These are phyloP conservation scores for Verbena officinalis DNA, from an alignment of 257 asterid genomes.

Conservation along the genomic window DNA sequence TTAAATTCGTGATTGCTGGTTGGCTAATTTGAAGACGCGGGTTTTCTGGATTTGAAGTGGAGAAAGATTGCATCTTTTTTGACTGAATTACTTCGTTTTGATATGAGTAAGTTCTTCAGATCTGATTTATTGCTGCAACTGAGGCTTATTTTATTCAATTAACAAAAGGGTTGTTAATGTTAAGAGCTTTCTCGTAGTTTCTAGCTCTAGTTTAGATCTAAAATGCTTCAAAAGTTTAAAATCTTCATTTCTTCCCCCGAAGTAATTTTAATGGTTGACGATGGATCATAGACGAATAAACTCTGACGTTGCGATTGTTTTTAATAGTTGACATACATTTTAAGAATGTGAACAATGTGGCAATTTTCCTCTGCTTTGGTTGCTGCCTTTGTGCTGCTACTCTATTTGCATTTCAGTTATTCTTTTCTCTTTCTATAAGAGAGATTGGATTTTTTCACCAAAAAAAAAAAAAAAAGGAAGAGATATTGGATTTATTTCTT, in stretches of 20 bases:
- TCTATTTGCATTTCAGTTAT: neutral
- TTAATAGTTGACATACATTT: neutral
- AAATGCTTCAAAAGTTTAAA: slow-evolving; percentile 27
- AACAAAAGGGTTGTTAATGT: neutral
- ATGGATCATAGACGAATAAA: slow-evolving; percentile 13
- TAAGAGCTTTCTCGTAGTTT: slow-evolving; percentile 2
- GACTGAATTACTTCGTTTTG: slow-evolving; percentile 12
- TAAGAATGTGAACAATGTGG: slow-evolving; percentile 13
- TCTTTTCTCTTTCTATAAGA: slow-evolving; percentile 4
- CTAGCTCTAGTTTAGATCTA: slow-evolving; percentile 43
- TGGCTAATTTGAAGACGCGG: slow-evolving; percentile 23
- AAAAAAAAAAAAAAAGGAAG: too few species aligned
- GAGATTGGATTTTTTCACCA: too few species aligned
- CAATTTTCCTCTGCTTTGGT: neutral
- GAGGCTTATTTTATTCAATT: slow-evolving; percentile 27
- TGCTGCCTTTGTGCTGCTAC: neutral
- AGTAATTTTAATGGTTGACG: slow-evolving; percentile 21
- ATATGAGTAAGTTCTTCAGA: slow-evolving; percentile 59
- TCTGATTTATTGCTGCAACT: slow-evolving; percentile 42
- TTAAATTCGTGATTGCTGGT: neutral
- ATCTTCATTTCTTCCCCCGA: slow-evolving; percentile 7
- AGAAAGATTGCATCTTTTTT: slow-evolving; percentile 33
- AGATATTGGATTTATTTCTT: neutral
- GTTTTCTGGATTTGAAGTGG: slow-evolving; percentile 28
- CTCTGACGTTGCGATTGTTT: slow-evolving; percentile 18